Evolutionary conservation across 225 moss, liverwort and hornwort genomes (phyloP).

Genomic region (Asterella californica): DNA sequence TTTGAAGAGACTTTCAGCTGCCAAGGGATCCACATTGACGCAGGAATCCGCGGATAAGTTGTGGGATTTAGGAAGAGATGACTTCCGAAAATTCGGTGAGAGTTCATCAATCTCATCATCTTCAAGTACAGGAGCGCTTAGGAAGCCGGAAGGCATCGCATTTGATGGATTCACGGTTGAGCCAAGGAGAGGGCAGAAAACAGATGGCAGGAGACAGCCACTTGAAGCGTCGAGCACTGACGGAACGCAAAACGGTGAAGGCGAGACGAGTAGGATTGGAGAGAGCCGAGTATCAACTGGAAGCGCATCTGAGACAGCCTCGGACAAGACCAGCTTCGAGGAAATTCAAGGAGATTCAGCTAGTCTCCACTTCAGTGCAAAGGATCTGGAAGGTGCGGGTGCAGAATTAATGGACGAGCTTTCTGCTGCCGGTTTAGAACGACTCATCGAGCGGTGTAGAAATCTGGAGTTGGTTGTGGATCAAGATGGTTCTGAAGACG

Average conservation of each 20-base stretch:
- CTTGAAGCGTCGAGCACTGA: conserved; percentile 10
- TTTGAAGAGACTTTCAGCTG: conserved; percentile 37
- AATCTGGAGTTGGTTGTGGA: conserved; percentile 14
- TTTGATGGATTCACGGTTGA: conserved; percentile 21
- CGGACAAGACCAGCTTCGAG: conserved; percentile 5
- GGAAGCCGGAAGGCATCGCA: conserved; percentile 23
- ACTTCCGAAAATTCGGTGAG: conserved; percentile 34
- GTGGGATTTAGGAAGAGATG: conserved; percentile 41
- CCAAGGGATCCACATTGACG: conserved; percentile 24
- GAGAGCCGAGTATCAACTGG: conserved; percentile 12
- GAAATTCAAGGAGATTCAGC: conserved; percentile 3
- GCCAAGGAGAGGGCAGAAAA: conserved; percentile 9
- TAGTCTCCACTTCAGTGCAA: neutral
- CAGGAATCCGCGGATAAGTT: conserved; percentile 33
- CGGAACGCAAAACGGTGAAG: conserved; percentile 12
- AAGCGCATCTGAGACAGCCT: neutral
- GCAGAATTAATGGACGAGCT: conserved; percentile 29
- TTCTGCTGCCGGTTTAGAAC: conserved; percentile 24
- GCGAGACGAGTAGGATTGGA: conserved; percentile 19
- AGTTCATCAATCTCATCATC: conserved; percentile 14
- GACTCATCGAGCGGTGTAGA: conserved; percentile 30
- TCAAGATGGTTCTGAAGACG: conserved; percentile 1
- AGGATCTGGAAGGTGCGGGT: conserved; percentile 26
- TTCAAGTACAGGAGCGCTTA: conserved; percentile 8
- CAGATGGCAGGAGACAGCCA: conserved; percentile 20